phyloP scores from a whole-genome alignment of 1,139 yeast species.

The Pichia sp. region DNA sequence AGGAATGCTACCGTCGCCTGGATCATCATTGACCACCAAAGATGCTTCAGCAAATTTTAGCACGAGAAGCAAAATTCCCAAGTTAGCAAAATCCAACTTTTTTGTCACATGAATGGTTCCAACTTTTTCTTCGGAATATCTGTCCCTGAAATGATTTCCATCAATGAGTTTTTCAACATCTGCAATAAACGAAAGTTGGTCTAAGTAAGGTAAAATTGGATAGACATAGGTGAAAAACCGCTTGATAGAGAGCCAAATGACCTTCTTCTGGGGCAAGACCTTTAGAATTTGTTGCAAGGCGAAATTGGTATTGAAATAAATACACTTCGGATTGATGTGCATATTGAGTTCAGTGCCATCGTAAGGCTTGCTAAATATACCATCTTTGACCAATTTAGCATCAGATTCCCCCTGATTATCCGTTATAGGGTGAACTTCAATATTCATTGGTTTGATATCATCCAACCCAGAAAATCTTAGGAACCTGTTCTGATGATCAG shows the following conservation, averaged over 20 bases:
- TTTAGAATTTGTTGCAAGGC: constrained; percentile 37
- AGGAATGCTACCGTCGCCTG: constrained; percentile 19
- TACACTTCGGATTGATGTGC: background rate
- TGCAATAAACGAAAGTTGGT: constrained; percentile 37
- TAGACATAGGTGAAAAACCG: constrained; percentile 44
- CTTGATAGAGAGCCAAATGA: constrained; percentile 45
- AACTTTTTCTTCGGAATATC: constrained; percentile 24
- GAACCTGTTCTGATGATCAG: constrained; percentile 31
- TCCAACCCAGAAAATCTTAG: constrained; percentile 36
- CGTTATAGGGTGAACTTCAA: background rate
- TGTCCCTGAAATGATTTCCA: constrained; percentile 15
- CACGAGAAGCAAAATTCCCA: constrained; percentile 43
- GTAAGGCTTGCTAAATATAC: background rate
- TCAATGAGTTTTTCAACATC: constrained; percentile 33
- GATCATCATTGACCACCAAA: constrained; percentile 34
- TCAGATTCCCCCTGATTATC: background rate
- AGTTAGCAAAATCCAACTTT: constrained; percentile 44
- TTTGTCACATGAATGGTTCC: constrained; percentile 33
- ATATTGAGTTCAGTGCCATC: background rate
- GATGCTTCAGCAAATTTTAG: constrained; percentile 42
- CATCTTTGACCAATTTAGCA: background rate
- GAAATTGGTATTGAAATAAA: background rate
- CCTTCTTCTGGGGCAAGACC: constrained; percentile 42
- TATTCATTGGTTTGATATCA: constrained; percentile 29
- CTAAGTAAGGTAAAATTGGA: constrained; percentile 46